Evolutionary conservation across 2,329 filamentous ascomycete species (phyloP).

Genomic region (Geosmithia flava): DNA sequence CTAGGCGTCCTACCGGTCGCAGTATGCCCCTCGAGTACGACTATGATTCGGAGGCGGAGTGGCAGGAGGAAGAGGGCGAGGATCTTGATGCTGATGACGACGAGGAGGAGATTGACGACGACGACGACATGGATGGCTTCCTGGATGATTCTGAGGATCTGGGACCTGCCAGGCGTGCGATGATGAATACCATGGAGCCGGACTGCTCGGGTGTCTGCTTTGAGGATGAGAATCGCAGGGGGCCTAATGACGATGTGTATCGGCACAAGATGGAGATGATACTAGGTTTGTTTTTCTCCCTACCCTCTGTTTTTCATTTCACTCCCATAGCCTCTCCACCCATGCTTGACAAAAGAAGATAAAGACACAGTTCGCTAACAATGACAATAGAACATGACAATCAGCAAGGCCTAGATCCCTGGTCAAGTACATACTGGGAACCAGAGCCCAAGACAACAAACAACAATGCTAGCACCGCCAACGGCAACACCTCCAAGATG

Average conservation of each 20-base stretch:
- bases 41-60: constrained; percentile 78
- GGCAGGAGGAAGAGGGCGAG: constrained; percentile 64
- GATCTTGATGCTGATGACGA: constrained; percentile 56
- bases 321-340: neutral
- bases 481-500: constrained; percentile 13
- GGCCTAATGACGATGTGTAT: constrained; percentile 34
- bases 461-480: constrained; percentile 4
- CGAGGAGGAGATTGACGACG: constrained; percentile 59
- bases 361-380: neutral
- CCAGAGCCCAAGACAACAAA: constrained; percentile 19
- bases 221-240: constrained; percentile 45
- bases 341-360: neutral
- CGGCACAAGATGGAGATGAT: constrained; percentile 66
- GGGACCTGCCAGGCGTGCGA: constrained; percentile 41
- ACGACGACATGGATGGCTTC: constrained; percentile 83
- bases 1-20: constrained; percentile 39
- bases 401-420: neutral
- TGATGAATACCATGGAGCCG: constrained; percentile 61
- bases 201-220: constrained; percentile 74
- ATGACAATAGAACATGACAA: neutral
- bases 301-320: neutral
- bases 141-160: constrained; percentile 74
- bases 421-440: constrained; percentile 54
- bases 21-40: constrained; percentile 63
- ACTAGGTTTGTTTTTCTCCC: constrained; percentile 36